Base-by-base conservation (phyloP, 345 rosid genomes). In the Sonneratia alba region DNA sequence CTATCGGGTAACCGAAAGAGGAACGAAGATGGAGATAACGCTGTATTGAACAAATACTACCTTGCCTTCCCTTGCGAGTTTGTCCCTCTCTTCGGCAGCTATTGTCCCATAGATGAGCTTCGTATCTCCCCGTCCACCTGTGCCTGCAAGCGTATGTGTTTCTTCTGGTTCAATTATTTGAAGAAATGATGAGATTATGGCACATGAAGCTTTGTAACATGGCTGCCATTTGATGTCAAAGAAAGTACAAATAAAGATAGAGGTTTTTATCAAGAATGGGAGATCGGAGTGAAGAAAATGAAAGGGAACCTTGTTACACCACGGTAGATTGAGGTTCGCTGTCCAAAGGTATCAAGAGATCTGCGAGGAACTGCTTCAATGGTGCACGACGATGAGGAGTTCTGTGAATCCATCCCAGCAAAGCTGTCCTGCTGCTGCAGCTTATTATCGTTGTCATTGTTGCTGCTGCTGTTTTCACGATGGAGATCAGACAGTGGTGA, bases 321-420 rank as follows among this genome's bases (percentile, higher is more conserved):
- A 49, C 97, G 96, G 76, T 93, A 93, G 21, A 93, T 89, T 71
- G 98, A 91, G 43, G 98, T 93, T 71, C 98, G 81, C 74, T 93
- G 98, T 36, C 98, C 98, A 73, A 93, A 93, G 36, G 90, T 87
- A 67, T 89, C 98, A 64, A 86, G 71, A 43, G 91, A 83, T 79
- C 89, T 89, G 80, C 84, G 87, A 1, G 94, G 83, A 71, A 79
- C 74, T 63, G 80, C 83, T 71, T 84, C 88, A 15, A 11, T 7
- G 7, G 66, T 36, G 36, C 65, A 61, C 14, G 65, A 61, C 4
- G 65, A 61, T 10, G 65, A 61, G 2, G 65, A 61, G 65, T 61
- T 27, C n/a, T 56, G 62, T 8, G 62, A 56, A 21, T 56, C 32
- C 62, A 56, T 56, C 24, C 62, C 62, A 7, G 24, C 32, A 22